Percentiles rank a stretch among this genome's conserved stretches.
phyloP scores from a whole-genome alignment of 352 stramenopile genomes.

The Thalassiosira ordinaria region DNA sequence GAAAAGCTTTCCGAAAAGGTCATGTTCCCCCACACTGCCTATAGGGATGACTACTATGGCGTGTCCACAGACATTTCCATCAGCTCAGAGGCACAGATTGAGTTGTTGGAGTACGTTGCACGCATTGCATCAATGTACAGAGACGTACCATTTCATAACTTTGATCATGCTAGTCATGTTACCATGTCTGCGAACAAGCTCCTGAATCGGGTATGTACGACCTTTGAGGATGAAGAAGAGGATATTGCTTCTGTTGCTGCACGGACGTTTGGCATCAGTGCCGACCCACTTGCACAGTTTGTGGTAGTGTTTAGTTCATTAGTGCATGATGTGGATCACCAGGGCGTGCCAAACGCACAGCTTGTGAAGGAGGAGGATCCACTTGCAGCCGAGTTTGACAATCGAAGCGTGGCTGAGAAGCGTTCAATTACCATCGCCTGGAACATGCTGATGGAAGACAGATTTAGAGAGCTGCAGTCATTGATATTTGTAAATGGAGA shows the following conservation, averaged over 20 bases:
- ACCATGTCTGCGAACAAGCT: constrained; percentile 58
- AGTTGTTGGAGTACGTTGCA: constrained; percentile 55
- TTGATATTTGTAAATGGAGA: constrained; percentile 57
- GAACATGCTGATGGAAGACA: constrained; percentile 59
- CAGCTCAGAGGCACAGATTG: constrained; percentile 13
- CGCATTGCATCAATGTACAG: constrained; percentile 51
- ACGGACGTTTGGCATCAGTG: constrained; percentile 70
- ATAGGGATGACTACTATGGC: constrained; percentile 22
- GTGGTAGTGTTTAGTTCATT: constrained; percentile 64
- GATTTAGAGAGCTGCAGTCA: constrained; percentile 47
- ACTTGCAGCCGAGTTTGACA: constrained; percentile 51
- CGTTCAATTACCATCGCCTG: constrained; percentile 65
- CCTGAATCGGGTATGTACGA: constrained; percentile 42
- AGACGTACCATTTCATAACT: constrained; percentile 59
- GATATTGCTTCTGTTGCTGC: constrained; percentile 37
- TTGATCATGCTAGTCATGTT: constrained; percentile 69
- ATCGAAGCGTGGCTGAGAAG: constrained; percentile 66
- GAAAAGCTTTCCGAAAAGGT: constrained; percentile 29
- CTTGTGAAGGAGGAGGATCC: constrained; percentile 53
- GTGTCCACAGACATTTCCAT: constrained; percentile 21
- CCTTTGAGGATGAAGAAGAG: constrained; percentile 43
- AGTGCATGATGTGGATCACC: constrained; percentile 66
- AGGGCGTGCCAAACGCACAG: constrained; percentile 62
- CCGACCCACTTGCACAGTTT: constrained; percentile 73
- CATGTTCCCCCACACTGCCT: constrained; percentile 31